Conservation (phyloP, 1,284 basidiomycete species). For the Cerrena zonata region DNA sequence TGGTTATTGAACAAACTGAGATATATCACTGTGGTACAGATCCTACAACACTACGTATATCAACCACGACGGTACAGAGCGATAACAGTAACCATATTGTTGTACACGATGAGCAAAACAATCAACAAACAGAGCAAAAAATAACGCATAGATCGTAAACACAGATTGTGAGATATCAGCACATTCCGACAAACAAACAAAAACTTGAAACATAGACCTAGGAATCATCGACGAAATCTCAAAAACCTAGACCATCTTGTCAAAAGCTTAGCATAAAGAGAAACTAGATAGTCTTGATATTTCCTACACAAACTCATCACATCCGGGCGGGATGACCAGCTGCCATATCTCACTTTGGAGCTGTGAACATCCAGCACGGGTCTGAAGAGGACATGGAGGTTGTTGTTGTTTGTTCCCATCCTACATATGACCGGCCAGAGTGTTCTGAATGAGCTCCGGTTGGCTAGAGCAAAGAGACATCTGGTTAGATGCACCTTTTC, state of each 20-base stretch:
- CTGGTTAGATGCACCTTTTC: not conserved
- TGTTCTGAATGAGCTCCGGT: constrained; percentile 7
- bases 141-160: too few relatives aligned
- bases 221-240: too few relatives aligned
- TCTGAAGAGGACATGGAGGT: constrained; percentile 27
- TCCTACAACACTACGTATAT: not conserved
- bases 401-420: not conserved
- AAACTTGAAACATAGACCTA: too few relatives aligned
- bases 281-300: not conserved
- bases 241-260: too few relatives aligned
- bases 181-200: too few relatives aligned
- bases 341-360: constrained; percentile 8
- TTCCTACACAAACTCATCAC: constrained; percentile 27
- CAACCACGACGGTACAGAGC: not conserved
- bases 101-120: too few relatives aligned
- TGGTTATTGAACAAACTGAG: too few relatives aligned
- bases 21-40: constrained; percentile 7
- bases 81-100: too few relatives aligned
- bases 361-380: constrained; percentile 27
- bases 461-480: constrained; percentile 13
- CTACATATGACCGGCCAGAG: constrained; percentile 10
- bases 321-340: constrained; percentile 29
- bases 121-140: too few relatives aligned
- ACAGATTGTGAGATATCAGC: too few relatives aligned
- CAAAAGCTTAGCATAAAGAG: too few relatives aligned